phyloP scores from a whole-genome alignment of 2,329 filamentous ascomycete genomes.

The Ceratocystis variospora region DNA sequence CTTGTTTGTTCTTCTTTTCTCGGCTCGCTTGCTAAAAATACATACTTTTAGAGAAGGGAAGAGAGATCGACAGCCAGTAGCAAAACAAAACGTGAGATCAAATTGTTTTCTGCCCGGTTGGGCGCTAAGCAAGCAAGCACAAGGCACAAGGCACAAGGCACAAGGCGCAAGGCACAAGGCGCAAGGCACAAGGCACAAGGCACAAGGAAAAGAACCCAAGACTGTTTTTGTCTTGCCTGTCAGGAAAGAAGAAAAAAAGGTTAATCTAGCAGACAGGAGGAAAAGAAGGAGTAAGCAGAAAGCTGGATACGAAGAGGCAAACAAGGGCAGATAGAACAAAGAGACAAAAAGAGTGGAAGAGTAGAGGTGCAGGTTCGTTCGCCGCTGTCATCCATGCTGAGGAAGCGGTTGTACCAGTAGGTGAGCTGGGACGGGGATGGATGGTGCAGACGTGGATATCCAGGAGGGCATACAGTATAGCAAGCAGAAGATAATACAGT shows the following conservation, averaged over 20 bases:
- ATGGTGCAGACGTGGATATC: neutral
- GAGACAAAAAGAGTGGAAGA: neutral
- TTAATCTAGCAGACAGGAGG: too few relatives aligned
- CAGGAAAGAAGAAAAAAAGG: too few relatives aligned
- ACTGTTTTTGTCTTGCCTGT: too few relatives aligned
- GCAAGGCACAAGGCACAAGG: too few relatives aligned
- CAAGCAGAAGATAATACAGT: neutral
- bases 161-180: too few relatives aligned
- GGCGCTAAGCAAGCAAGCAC: too few relatives aligned
- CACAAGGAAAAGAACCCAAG: too few relatives aligned
- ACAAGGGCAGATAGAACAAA: neutral
- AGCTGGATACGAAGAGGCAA: too few relatives aligned
- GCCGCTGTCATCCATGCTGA: slow-evolving; percentile 8
- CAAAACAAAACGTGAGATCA: neutral
- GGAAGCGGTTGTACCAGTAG: neutral
- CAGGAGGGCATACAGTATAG: neutral
- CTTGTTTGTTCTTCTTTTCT: neutral
- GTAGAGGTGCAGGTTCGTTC: neutral
- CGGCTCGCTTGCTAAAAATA: neutral
- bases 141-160: too few relatives aligned
- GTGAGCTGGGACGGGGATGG: neutral
- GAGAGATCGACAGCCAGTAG: neutral
- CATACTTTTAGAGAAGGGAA: neutral
- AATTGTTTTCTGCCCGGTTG: neutral
- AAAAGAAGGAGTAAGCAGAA: too few relatives aligned